phyloP scores from a whole-genome alignment of 352 stramenopile species.

The Hyaloperonospora arabidopsidis region DNA sequence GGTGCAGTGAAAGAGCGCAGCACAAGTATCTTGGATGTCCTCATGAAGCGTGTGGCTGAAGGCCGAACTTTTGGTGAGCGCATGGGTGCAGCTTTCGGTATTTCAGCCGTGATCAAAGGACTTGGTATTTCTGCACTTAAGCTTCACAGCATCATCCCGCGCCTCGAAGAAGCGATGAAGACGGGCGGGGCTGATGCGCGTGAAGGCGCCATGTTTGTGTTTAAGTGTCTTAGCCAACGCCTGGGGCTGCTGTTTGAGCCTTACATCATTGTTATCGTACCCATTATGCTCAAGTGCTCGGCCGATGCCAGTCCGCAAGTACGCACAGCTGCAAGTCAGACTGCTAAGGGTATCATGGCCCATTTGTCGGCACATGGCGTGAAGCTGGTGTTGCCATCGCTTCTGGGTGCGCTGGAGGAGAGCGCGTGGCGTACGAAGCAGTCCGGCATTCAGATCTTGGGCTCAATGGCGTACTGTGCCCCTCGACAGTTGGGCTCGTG shows the following conservation, averaged over 20 bases:
- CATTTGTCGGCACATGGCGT: conserved; percentile 98
- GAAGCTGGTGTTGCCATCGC: conserved; percentile 97
- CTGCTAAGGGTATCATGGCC: conserved; percentile 95
- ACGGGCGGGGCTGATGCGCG: conserved; percentile 65
- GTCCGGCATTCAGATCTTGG: conserved; percentile 96
- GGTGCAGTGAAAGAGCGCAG: conserved; percentile 70
- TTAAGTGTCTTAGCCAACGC: conserved; percentile 94
- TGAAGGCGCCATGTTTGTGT: conserved; percentile 93
- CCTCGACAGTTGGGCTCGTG: conserved; percentile 96
- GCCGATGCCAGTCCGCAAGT: conserved; percentile 94
- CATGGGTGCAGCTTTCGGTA: conserved; percentile 93
- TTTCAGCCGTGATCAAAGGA: conserved; percentile 98
- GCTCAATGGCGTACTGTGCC: conserved; percentile 96
- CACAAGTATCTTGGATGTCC: conserved; percentile 57
- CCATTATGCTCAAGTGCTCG: conserved; percentile 97
- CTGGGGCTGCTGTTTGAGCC: conserved; percentile 98
- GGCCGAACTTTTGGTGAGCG: conserved; percentile 82
- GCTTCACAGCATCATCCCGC: conserved; percentile 95
- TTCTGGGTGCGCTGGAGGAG: conserved; percentile 93
- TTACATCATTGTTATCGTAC: conserved; percentile 97
- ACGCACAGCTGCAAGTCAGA: conserved; percentile 90
- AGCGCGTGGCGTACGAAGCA: conserved; percentile 97
- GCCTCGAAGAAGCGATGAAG: conserved; percentile 79
- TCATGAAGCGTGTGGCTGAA: conserved; percentile 64
- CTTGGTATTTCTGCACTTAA: conserved; percentile 97